Percentiles rank a stretch among this genome's conserved stretches.
Conservation (phyloP, 345 rosid species). For the Brassica napus region DNA sequence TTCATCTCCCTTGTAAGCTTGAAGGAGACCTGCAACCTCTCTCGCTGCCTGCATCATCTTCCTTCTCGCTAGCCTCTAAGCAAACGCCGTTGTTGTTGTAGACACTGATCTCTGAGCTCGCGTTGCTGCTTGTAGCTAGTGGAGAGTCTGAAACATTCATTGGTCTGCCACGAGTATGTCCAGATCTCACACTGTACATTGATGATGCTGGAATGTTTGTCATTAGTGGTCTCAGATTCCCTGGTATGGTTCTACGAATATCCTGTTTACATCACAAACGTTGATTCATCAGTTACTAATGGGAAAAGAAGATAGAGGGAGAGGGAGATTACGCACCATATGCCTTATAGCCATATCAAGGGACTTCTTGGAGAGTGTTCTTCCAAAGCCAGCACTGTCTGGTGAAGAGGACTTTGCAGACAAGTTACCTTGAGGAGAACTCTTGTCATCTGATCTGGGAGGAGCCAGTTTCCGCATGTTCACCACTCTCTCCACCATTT, state of each 20-base stretch:
- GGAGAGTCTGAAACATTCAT: conserved; percentile 83
- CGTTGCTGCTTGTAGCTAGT: conserved; percentile 92
- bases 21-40: conserved; percentile 70
- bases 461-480: conserved; percentile 92
- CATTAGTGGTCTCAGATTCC: conserved; percentile 86
- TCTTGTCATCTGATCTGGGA: conserved; percentile 71
- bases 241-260: conserved; percentile 85
- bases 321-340: conserved; percentile 61
- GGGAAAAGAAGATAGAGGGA: neutral
- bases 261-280: conserved; percentile 51
- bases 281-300: conserved; percentile 13
- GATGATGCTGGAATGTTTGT: conserved; percentile 96
- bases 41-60: conserved; percentile 65
- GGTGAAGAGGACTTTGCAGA: conserved; percentile 87
- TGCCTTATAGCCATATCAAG: conserved; percentile 98
- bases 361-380: conserved; percentile 94
- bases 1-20: conserved; percentile 62
- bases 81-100: conserved; percentile 69
- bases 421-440: conserved; percentile 69
- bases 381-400: conserved; percentile 89
- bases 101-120: conserved; percentile 91
- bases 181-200: conserved; percentile 95
- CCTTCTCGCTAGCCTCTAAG: conserved; percentile 60
- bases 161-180: conserved; percentile 66
- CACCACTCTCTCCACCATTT: conserved; percentile 96